Evolutionary conservation across 768 basidiomycete genomes (phyloP).

Genomic region (Leccinellum albellum): DNA sequence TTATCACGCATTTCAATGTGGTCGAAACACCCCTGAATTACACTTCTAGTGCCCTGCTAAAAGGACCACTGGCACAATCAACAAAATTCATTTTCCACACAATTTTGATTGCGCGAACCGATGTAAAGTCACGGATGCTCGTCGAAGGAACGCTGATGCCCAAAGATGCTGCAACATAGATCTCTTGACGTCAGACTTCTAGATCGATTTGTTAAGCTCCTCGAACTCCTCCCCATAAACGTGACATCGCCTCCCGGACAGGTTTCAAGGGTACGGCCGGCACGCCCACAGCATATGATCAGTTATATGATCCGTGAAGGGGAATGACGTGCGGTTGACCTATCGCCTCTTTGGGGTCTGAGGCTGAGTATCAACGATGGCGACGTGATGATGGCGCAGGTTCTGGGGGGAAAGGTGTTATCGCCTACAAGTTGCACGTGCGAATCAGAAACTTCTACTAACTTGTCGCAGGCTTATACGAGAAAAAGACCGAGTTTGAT

Average conservation of each 20-base stretch:
- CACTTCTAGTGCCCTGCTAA: background rate
- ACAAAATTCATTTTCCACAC: background rate
- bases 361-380: slow-evolving; percentile 40
- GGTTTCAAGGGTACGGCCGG: slow-evolving; percentile 43
- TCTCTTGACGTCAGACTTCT: slow-evolving; percentile 35
- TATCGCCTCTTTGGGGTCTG: slow-evolving; percentile 41
- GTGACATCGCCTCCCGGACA: slow-evolving; percentile 40
- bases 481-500: too few species aligned
- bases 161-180: slow-evolving; percentile 27
- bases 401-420: slow-evolving; percentile 16
- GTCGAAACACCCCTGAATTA: background rate
- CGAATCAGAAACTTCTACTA: slow-evolving; percentile 4
- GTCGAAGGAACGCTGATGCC: slow-evolving; percentile 22
- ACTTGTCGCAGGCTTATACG: too few species aligned
- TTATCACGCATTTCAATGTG: background rate
- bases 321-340: slow-evolving; percentile 43
- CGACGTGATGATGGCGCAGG: slow-evolving; percentile 41
- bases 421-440: background rate
- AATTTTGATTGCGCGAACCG: background rate
- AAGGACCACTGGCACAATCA: background rate
- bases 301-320: slow-evolving; percentile 38
- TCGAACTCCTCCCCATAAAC: slow-evolving; percentile 38
- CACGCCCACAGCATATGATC: slow-evolving; percentile 2
- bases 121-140: background rate
- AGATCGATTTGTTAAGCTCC: slow-evolving; percentile 37